Conservation (phyloP, 116 monocot species). For the Iris pallida region DNA sequence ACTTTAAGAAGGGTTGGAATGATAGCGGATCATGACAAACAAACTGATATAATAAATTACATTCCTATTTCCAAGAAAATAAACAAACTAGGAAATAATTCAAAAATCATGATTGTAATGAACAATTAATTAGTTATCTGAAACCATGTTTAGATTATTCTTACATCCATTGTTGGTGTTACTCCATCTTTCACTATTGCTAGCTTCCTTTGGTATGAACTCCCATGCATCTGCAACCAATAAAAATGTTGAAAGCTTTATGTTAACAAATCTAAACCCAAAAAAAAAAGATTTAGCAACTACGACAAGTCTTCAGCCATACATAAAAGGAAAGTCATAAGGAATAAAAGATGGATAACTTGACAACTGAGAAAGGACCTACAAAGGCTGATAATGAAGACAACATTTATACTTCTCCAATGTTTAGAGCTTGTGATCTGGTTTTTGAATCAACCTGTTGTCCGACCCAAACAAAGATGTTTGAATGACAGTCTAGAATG, state of each 20-base stretch:
- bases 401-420: conserved; percentile 45
- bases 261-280: background rate
- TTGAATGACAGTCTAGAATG: conserved; percentile 50
- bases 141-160: background rate
- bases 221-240: conserved; percentile 73
- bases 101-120: too few species aligned
- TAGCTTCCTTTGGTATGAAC: conserved; percentile 83
- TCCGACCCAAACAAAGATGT: conserved; percentile 82
- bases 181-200: conserved; percentile 54
- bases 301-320: too few species aligned
- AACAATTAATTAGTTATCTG: too few species aligned
- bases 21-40: too few species aligned
- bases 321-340: background rate
- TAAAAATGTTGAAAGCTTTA: background rate
- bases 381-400: too few species aligned
- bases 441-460: conserved; percentile 44
- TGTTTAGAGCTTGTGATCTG: conserved; percentile 43
- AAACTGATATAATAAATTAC: too few species aligned
- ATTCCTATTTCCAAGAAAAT: too few species aligned
- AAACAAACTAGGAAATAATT: too few species aligned
- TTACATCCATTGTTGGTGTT: conserved; percentile 40
- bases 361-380: too few species aligned
- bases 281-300: background rate
- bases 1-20: background rate
- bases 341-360: background rate